A percentile compares a stretch with the other conserved stretches of the same genome.
Evolutionary conservation across 2,329 filamentous ascomycete genomes (phyloP).

Genomic region (Curvularia verruculosa): DNA sequence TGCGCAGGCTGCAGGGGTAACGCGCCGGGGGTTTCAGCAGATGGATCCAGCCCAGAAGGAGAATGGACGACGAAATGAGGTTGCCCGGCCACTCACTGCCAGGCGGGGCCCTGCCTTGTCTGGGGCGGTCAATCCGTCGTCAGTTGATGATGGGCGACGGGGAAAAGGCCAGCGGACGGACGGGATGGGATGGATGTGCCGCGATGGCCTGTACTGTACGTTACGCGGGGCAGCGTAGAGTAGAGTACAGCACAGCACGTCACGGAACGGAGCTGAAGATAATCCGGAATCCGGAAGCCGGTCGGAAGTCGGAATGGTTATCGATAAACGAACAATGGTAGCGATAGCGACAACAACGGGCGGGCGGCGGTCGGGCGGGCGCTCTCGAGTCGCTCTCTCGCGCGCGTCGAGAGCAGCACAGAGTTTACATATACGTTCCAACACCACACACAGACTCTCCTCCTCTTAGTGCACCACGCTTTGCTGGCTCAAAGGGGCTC

Average conservation of each 20-base stretch:
- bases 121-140: neutral
- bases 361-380: no score
- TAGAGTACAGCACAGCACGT: no score
- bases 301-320: neutral
- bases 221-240: no score
- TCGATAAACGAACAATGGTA: conserved; percentile 4
- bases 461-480: neutral
- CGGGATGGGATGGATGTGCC: neutral
- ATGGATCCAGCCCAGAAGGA: neutral
- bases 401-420: conserved; percentile 3
- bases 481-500: conserved; percentile 1
- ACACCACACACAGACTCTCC: no score
- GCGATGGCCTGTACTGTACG: no score
- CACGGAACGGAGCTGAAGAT: no score
- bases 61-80: neutral
- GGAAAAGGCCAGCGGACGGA: no score
- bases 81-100: neutral
- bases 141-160: neutral
- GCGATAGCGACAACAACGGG: neutral
- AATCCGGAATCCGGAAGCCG: no score
- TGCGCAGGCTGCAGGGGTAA: conserved; percentile 30
- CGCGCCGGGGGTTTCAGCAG: conserved; percentile 22
- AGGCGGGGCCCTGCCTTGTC: no score
- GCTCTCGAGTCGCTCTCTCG: neutral
- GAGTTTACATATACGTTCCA: conserved; percentile 19